phyloP scores from a whole-genome alignment of 306 rosid species.

The Glycine tomentella region DNA sequence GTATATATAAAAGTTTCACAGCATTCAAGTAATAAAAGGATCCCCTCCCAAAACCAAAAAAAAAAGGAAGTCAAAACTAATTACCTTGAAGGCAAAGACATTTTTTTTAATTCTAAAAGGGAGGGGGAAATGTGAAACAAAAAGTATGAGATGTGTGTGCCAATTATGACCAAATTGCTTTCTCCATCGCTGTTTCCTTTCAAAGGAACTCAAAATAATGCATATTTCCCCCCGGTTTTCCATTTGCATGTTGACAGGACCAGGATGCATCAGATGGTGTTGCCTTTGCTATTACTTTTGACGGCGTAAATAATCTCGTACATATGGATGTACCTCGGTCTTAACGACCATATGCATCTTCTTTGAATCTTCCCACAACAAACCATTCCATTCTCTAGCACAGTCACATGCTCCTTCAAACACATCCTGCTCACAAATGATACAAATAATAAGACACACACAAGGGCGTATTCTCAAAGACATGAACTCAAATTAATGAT shows the following conservation, averaged over 20 bases:
- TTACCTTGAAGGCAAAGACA: too few species aligned
- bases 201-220: too few species aligned
- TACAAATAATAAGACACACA: slow-evolving; percentile 22
- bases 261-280: not conserved
- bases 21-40: too few species aligned
- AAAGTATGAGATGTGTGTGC: not conserved
- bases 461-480: not conserved
- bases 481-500: slow-evolving; percentile 21
- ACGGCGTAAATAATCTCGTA: slow-evolving; percentile 77
- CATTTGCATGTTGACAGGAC: too few species aligned
- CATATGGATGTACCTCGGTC: slow-evolving; percentile 69
- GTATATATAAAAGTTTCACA: too few species aligned
- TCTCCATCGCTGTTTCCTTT: not conserved
- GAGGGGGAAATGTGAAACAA: not conserved
- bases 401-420: slow-evolving; percentile 88
- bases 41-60: too few species aligned
- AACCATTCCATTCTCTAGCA: slow-evolving; percentile 84
- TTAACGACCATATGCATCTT: slow-evolving; percentile 84
- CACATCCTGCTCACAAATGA: slow-evolving; percentile 68
- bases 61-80: too few species aligned
- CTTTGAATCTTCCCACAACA: slow-evolving; percentile 92
- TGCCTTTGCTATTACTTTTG: slow-evolving; percentile 59
- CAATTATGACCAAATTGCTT: not conserved
- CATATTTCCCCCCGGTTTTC: too few species aligned
- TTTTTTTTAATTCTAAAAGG: too few species aligned